phyloP scores from a whole-genome alignment of 768 basidiomycete species.

The Boletus rufocinnamomeus region DNA sequence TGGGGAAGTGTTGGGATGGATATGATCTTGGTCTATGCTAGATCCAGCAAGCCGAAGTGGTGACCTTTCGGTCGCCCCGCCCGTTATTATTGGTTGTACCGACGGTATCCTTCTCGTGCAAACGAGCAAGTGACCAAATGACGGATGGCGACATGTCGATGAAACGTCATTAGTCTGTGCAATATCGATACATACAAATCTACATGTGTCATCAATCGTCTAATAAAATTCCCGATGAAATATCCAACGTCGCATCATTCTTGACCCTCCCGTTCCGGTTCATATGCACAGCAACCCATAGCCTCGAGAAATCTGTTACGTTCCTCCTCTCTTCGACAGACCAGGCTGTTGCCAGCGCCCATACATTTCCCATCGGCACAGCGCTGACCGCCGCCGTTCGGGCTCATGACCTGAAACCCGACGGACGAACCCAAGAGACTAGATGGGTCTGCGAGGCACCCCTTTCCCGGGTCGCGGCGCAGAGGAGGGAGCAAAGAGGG shows the following conservation, averaged over 20 bases:
- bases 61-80: neutral
- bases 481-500: slow-evolving; percentile 43
- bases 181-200: slow-evolving; percentile 17
- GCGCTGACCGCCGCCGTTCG: slow-evolving; percentile 21
- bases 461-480: slow-evolving; percentile 21
- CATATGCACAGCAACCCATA: slow-evolving; percentile 50
- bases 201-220: neutral
- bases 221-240: slow-evolving; percentile 1
- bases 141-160: neutral
- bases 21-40: neutral
- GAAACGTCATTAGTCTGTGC: neutral
- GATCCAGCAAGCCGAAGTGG: neutral
- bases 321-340: slow-evolving; percentile 45
- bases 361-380: slow-evolving; percentile 43
- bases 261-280: slow-evolving; percentile 30
- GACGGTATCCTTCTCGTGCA: neutral
- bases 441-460: slow-evolving; percentile 25
- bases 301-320: slow-evolving; percentile 45
- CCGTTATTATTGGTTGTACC: neutral
- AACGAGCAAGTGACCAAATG: neutral
- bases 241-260: slow-evolving; percentile 2
- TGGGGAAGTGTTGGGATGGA: neutral
- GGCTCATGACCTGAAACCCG: slow-evolving; percentile 7
- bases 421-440: slow-evolving; percentile 16
- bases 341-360: slow-evolving; percentile 39